phyloP scores from a whole-genome alignment of 2,329 filamentous ascomycete genomes.

The Tolypocladium amazonense region DNA sequence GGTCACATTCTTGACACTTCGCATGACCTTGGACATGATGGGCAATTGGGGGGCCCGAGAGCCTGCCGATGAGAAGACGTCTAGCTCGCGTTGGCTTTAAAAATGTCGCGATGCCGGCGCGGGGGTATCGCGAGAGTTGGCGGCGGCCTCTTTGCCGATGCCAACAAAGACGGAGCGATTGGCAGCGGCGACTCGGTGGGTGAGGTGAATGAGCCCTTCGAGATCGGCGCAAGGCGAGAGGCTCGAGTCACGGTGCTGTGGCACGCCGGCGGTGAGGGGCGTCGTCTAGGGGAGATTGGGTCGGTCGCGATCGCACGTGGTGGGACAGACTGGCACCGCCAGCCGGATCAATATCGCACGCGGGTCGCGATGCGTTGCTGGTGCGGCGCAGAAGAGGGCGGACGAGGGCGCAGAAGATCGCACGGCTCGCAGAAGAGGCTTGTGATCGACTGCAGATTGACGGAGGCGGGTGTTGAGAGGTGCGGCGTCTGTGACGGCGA shows the following conservation, averaged over 20 bases:
- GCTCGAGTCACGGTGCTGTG: background rate
- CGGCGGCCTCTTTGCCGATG: background rate
- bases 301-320: background rate
- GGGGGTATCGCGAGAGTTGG: background rate
- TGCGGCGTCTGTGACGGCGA: background rate
- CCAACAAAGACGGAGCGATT: background rate
- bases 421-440: background rate
- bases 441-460: background rate
- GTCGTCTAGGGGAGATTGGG: background rate
- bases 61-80: background rate
- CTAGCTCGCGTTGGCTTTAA: background rate
- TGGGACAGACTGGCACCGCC: background rate
- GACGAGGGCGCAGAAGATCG: background rate
- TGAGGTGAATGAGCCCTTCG: background rate
- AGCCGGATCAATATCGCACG: background rate
- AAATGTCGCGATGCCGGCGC: background rate
- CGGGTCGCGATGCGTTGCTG: background rate
- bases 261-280: background rate
- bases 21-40: conserved; percentile 90
- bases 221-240: background rate
- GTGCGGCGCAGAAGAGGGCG: background rate
- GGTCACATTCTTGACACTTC: conserved; percentile 98
- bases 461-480: background rate
- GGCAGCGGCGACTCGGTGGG: background rate
- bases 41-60: conserved; percentile 12